Conservation (phyloP, 768 basidiomycete genomes). For the Leccinum uliginosum region DNA sequence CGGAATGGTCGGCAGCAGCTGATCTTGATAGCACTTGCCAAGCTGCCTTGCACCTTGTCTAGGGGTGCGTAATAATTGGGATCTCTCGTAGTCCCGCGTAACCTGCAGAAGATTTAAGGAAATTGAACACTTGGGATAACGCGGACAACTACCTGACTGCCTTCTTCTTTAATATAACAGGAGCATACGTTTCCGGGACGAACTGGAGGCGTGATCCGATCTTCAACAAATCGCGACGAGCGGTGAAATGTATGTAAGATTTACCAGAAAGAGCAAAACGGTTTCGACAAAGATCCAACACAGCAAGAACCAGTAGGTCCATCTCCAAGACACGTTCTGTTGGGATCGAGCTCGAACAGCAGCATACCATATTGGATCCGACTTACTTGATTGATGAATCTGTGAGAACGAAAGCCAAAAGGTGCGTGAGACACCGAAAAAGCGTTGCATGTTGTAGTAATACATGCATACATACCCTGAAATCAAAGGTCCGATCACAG, state of each 20-base stretch:
- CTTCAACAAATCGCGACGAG: not conserved
- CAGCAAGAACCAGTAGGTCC: constrained; percentile 69
- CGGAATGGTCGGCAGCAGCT: constrained; percentile 73
- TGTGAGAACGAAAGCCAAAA: constrained; percentile 14
- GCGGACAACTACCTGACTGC: constrained; percentile 41
- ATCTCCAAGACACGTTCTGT: constrained; percentile 61
- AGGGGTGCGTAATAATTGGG: constrained; percentile 52
- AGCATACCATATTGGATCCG: not conserved
- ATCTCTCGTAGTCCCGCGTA: constrained; percentile 56
- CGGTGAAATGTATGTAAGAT: constrained; percentile 9
- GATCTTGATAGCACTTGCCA: constrained; percentile 45
- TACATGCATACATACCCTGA: constrained; percentile 42
- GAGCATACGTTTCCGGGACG: constrained; percentile 69
- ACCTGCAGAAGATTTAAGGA: constrained; percentile 17
- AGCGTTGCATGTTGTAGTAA: not conserved
- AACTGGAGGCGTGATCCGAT: constrained; percentile 33
- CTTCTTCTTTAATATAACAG: constrained; percentile 57
- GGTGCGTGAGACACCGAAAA: not conserved
- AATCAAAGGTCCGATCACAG: constrained; percentile 52
- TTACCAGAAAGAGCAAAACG: constrained; percentile 47
- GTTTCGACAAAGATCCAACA: constrained; percentile 65
- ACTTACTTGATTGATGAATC: constrained; percentile 67
- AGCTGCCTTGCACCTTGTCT: constrained; percentile 45
- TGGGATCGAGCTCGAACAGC: not conserved
- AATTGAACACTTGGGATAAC: not conserved